phyloP scores from a whole-genome alignment of 176 grass and related monocot species.

The Leersia perrieri region DNA sequence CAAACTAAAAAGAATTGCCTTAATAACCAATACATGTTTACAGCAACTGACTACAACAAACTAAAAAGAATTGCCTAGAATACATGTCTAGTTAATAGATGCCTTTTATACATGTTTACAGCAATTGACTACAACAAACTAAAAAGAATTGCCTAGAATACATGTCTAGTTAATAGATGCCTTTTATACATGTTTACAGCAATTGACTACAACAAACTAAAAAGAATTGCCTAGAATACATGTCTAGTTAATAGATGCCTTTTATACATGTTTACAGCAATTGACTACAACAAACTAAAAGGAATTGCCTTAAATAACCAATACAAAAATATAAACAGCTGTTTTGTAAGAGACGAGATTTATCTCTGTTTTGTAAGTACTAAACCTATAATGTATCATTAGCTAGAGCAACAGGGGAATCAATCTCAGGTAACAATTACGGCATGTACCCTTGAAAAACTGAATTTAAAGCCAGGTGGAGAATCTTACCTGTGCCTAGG shows the following conservation, averaged over 20 bases:
- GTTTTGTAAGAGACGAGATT: not conserved
- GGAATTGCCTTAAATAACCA: not conserved
- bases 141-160: conserved; percentile 11
- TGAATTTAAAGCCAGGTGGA: conserved; percentile 14
- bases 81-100: too few relatives aligned
- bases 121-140: not conserved
- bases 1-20: conserved; percentile 12
- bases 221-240: too few relatives aligned
- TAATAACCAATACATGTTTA: too few relatives aligned
- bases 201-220: too few relatives aligned
- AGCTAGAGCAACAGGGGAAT: not conserved
- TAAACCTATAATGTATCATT: not conserved
- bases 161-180: too few relatives aligned
- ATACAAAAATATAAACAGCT: not conserved
- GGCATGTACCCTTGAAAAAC: conserved; percentile 8
- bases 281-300: not conserved
- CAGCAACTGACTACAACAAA: too few relatives aligned
- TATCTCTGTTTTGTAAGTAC: conserved; percentile 10
- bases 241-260: too few relatives aligned
- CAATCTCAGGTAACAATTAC: conserved; percentile 1
- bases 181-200: too few relatives aligned
- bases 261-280: not conserved
- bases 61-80: too few relatives aligned
- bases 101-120: not conserved
- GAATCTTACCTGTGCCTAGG: conserved; percentile 68